Evolutionary conservation across 768 basidiomycete genomes (phyloP).

Genomic region (Leccinum pellstonianum): DNA sequence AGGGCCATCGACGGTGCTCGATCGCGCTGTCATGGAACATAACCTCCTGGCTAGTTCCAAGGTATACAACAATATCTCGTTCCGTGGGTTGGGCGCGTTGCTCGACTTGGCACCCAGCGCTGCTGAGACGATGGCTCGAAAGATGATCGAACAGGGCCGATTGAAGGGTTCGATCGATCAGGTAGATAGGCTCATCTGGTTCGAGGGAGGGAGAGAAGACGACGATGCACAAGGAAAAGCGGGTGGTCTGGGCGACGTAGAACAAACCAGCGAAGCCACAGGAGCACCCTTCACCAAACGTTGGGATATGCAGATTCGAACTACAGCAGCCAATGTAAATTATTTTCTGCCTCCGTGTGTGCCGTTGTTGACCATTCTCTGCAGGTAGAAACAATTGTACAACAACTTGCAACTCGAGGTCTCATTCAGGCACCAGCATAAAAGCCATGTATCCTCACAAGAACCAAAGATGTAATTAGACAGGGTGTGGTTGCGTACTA

Average conservation of each 20-base stretch:
- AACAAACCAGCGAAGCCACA: slow-evolving; percentile 84
- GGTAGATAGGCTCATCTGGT: slow-evolving; percentile 91
- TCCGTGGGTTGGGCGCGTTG: slow-evolving; percentile 86
- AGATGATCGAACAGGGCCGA: slow-evolving; percentile 98
- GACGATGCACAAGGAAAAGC: slow-evolving; percentile 94
- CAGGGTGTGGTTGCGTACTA: slow-evolving; percentile 38
- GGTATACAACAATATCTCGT: slow-evolving; percentile 97
- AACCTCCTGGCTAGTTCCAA: slow-evolving; percentile 95
- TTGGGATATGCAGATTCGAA: slow-evolving; percentile 93
- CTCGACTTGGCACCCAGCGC: slow-evolving; percentile 88
- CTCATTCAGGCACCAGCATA: slow-evolving; percentile 44
- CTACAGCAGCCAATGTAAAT: slow-evolving; percentile 79
- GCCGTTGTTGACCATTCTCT: slow-evolving; percentile 2
- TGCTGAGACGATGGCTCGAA: slow-evolving; percentile 95
- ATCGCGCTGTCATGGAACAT: slow-evolving; percentile 98
- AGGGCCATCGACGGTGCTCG: slow-evolving; percentile 93
- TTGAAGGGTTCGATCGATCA: slow-evolving; percentile 94
- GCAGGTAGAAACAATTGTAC: slow-evolving; percentile 86
- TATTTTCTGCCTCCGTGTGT: slow-evolving; percentile 18
- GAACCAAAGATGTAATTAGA: slow-evolving; percentile 28
- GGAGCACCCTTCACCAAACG: slow-evolving; percentile 88
- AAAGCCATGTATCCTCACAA: slow-evolving; percentile 14
- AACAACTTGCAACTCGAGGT: slow-evolving; percentile 71
- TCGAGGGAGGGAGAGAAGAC: slow-evolving; percentile 83
- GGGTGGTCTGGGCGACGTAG: slow-evolving; percentile 85